Percentiles rank a stretch among this genome's conserved stretches.
phyloP scores from a whole-genome alignment of 1,284 basidiomycete genomes.

The Malassezia yamatoensis region DNA sequence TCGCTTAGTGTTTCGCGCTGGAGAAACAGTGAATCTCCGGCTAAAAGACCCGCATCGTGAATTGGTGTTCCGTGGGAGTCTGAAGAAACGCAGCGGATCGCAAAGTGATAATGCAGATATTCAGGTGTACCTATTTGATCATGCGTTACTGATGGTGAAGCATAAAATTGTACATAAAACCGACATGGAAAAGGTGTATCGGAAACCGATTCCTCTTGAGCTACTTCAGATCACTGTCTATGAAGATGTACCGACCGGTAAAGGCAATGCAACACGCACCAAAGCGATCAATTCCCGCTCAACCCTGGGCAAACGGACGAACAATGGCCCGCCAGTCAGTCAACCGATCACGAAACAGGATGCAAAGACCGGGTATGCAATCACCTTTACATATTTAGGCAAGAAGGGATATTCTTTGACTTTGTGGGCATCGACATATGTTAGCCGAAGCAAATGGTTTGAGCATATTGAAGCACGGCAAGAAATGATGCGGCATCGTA shows the following conservation, averaged over 20 bases:
- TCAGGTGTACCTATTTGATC: slow-evolving; percentile 90
- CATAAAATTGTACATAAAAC: slow-evolving; percentile 72
- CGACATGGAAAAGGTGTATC: slow-evolving; percentile 87
- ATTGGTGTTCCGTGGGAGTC: slow-evolving; percentile 81
- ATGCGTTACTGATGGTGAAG: slow-evolving; percentile 91
- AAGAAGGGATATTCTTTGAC: slow-evolving; percentile 85
- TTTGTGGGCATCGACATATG: slow-evolving; percentile 78
- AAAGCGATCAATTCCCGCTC: slow-evolving; percentile 52
- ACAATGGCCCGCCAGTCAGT: slow-evolving; percentile 41
- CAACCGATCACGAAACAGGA: slow-evolving; percentile 54
- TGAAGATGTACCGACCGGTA: slow-evolving; percentile 55
- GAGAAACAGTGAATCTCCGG: slow-evolving; percentile 76
- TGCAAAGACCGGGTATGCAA: slow-evolving; percentile 75
- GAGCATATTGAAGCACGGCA: slow-evolving; percentile 86
- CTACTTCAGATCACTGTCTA: slow-evolving; percentile 73
- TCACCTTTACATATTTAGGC: slow-evolving; percentile 87
- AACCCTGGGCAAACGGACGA: slow-evolving; percentile 44
- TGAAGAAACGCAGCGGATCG: slow-evolving; percentile 73
- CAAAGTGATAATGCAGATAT: slow-evolving; percentile 71
- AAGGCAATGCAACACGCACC: slow-evolving; percentile 45
- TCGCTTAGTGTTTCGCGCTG: slow-evolving; percentile 72
- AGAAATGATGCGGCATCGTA: slow-evolving; percentile 69
- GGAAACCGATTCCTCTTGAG: slow-evolving; percentile 92
- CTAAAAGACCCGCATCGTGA: slow-evolving; percentile 77
- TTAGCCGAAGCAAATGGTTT: slow-evolving; percentile 84